Conservation (phyloP, 75 land plant species). For the Selaginella tamariscina region DNA sequence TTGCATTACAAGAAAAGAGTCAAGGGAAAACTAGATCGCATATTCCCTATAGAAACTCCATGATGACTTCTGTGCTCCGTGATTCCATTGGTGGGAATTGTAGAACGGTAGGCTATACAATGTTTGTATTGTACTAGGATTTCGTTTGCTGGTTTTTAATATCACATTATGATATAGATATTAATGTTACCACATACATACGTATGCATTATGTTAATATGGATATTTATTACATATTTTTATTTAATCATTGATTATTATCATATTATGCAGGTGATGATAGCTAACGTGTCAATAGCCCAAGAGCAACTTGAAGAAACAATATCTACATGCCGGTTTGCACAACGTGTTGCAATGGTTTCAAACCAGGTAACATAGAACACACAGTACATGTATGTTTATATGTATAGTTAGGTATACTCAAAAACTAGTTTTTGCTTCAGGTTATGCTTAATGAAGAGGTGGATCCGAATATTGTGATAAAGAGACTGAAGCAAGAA, state of each 20-base stretch:
- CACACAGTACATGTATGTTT: background rate
- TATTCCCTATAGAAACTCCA: slow-evolving; percentile 32
- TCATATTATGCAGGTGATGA: slow-evolving; percentile 22
- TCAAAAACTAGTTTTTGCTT: background rate
- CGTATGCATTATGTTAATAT: too few relatives aligned
- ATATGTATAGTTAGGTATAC: background rate
- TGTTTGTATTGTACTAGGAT: background rate
- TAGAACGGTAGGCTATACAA: slow-evolving; percentile 18
- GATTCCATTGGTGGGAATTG: slow-evolving; percentile 35
- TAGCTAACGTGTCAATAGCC: slow-evolving; percentile 30
- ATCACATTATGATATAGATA: too few relatives aligned
- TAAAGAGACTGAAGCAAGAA: slow-evolving; percentile 31
- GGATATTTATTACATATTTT: too few relatives aligned
- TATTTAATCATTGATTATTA: too few relatives aligned
- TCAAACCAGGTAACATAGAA: slow-evolving; percentile 21
- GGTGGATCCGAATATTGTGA: slow-evolving; percentile 28
- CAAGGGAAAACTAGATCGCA: slow-evolving; percentile 25
- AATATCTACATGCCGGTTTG: slow-evolving; percentile 37
- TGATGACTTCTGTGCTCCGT: slow-evolving; percentile 33
- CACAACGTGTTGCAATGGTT: slow-evolving; percentile 30
- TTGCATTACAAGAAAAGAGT: slow-evolving; percentile 29
- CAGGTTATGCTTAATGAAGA: slow-evolving; percentile 31
- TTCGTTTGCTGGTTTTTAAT: background rate
- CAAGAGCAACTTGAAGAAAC: slow-evolving; percentile 34
- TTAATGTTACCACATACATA: too few relatives aligned